phyloP scores from a whole-genome alignment of 176 grass and related monocot species.

The Thinopyrum elongatum region DNA sequence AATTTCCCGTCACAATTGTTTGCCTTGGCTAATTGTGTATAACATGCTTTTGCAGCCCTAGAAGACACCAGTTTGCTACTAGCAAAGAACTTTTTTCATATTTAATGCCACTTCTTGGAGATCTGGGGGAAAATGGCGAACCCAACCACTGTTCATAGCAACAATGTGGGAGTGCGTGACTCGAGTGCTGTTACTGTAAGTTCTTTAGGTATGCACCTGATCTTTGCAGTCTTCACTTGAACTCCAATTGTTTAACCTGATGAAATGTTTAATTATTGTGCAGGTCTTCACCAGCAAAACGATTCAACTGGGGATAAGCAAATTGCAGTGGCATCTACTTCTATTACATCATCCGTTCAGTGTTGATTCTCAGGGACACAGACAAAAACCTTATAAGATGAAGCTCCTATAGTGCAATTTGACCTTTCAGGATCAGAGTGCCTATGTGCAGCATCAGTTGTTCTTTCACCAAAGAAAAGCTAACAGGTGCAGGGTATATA shows the following conservation, averaged over 20 bases:
- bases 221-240: not conserved
- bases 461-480: not conserved
- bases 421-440: slow-evolving; percentile 51
- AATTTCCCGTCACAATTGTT: slow-evolving; percentile 1
- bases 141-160: slow-evolving; percentile 31
- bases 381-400: too few species aligned
- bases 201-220: slow-evolving; percentile 26
- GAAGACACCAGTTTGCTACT: slow-evolving; percentile 81
- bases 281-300: slow-evolving; percentile 41
- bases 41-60: slow-evolving; percentile 59
- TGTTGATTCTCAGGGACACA: slow-evolving; percentile 18
- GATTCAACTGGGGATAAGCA: slow-evolving; percentile 36
- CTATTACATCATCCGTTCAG: slow-evolving; percentile 9
- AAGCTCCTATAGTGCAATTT: slow-evolving; percentile 49
- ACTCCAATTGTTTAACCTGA: not conserved
- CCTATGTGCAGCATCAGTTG: slow-evolving; percentile 67
- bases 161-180: slow-evolving; percentile 19
- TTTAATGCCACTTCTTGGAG: slow-evolving; percentile 74
- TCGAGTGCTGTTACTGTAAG: slow-evolving; percentile 53
- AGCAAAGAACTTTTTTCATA: slow-evolving; percentile 89
- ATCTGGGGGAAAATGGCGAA: slow-evolving; percentile 42
- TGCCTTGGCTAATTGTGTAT: slow-evolving; percentile 15
- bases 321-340: slow-evolving; percentile 17
- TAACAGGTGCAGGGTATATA: too few species aligned
- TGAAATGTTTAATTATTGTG: slow-evolving; percentile 41